phyloP scores from a whole-genome alignment of 192 early-diverging fungal species.

The Mortierella antarctica region DNA sequence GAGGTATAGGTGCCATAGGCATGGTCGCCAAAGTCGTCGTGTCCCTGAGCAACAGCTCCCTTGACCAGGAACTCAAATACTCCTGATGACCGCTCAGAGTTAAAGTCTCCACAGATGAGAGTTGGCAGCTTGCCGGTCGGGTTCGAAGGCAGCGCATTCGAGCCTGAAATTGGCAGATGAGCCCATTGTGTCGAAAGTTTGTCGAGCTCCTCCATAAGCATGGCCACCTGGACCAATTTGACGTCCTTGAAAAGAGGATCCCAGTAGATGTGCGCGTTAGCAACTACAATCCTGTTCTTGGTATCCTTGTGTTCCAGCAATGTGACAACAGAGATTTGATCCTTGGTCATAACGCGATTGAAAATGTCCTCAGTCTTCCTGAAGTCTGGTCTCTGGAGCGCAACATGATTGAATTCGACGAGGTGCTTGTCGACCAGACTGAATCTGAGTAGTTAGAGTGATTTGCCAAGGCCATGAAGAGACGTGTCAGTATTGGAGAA shows the following conservation, averaged over 20 bases:
- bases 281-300: constrained; percentile 76
- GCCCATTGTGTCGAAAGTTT: constrained; percentile 66
- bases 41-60: constrained; percentile 81
- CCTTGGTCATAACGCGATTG: constrained; percentile 97
- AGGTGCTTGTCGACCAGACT: constrained; percentile 82
- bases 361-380: constrained; percentile 93
- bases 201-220: constrained; percentile 93
- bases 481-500: background rate
- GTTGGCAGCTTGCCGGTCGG: constrained; percentile 63
- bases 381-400: constrained; percentile 87
- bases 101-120: constrained; percentile 95
- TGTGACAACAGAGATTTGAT: constrained; percentile 90
- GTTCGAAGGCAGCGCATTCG: constrained; percentile 35
- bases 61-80: constrained; percentile 91
- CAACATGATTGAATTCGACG: constrained; percentile 96
- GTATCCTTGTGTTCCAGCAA: constrained; percentile 88
- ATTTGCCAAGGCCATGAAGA: constrained; percentile 6
- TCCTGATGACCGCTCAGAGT: constrained; percentile 89
- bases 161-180: constrained; percentile 34
- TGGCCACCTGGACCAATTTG: constrained; percentile 94
- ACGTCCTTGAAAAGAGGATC: constrained; percentile 92
- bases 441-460: constrained; percentile 68
- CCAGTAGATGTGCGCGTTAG: constrained; percentile 96
- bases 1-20: constrained; percentile 88
- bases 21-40: constrained; percentile 84